Conservation (phyloP, 2,329 filamentous ascomycete genomes). For the Pestalotiopsis sp. region DNA sequence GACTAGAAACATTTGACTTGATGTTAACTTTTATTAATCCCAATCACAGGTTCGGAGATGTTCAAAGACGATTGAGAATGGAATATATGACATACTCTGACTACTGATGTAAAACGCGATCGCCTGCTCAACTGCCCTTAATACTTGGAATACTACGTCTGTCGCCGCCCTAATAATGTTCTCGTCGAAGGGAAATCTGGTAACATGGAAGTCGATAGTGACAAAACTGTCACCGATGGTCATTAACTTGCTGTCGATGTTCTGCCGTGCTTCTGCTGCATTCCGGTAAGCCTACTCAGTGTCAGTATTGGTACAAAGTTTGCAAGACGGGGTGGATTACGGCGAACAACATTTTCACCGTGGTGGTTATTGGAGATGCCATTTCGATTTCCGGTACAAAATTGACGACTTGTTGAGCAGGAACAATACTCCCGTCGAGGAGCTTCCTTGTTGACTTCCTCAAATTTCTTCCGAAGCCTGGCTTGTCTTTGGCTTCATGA, state of each 20-base stretch:
- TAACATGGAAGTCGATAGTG: background rate
- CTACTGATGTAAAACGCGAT: background rate
- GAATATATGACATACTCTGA: background rate
- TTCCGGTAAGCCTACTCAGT: background rate
- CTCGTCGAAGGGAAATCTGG: background rate
- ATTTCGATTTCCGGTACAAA: background rate
- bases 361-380: background rate
- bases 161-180: background rate
- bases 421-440: background rate
- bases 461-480: background rate
- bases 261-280: background rate
- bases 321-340: background rate
- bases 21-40: background rate
- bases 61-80: background rate
- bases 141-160: background rate
- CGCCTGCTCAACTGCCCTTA: background rate
- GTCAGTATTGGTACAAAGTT: background rate
- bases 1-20: background rate
- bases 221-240: background rate
- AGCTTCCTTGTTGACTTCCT: background rate
- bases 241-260: background rate
- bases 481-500: background rate
- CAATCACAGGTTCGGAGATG: too few species aligned
- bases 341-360: background rate
- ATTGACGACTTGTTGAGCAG: background rate